Evolutionary conservation across 2,329 filamentous ascomycete species (phyloP).

Genomic region (Thielaviopsis cerberus): DNA sequence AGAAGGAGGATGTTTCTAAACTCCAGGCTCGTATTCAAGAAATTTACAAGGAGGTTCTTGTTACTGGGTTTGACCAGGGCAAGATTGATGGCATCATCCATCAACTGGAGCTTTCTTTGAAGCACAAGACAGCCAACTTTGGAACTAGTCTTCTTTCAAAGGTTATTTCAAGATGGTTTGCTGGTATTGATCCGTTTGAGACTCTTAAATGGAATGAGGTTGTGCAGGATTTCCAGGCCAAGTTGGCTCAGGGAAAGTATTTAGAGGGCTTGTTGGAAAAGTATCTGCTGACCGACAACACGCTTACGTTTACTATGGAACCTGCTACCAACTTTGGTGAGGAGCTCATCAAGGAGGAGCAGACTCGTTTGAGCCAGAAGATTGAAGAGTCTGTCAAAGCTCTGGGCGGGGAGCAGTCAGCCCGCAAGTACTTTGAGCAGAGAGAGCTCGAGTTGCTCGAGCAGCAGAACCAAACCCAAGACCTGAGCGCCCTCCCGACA

Average conservation of each 20-base stretch:
- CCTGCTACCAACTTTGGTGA: slow-evolving; percentile 59
- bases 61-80: slow-evolving; percentile 66
- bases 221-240: slow-evolving; percentile 60
- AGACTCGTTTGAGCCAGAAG: slow-evolving; percentile 51
- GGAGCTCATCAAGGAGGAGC: slow-evolving; percentile 60
- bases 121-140: slow-evolving; percentile 93
- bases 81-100: slow-evolving; percentile 92
- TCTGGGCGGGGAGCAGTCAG: slow-evolving; percentile 53
- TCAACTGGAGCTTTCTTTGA: slow-evolving; percentile 77
- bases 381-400: slow-evolving; percentile 50
- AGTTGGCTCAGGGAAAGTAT: slow-evolving; percentile 58
- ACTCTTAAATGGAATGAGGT: slow-evolving; percentile 83
- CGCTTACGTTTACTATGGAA: slow-evolving; percentile 83
- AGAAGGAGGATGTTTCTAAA: slow-evolving; percentile 56
- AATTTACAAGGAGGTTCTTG: slow-evolving; percentile 49
- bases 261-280: slow-evolving; percentile 73
- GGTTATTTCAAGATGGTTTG: slow-evolving; percentile 85
- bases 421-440: slow-evolving; percentile 51
- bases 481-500: slow-evolving; percentile 73
- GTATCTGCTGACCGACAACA: slow-evolving; percentile 74
- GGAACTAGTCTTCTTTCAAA: slow-evolving; percentile 80
- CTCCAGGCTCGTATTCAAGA: slow-evolving; percentile 57
- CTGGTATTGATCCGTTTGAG: slow-evolving; percentile 80
- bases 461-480: slow-evolving; percentile 69
- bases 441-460: slow-evolving; percentile 63